A percentile compares a stretch with the other conserved stretches of the same genome.
phyloP scores from a whole-genome alignment of 305 asterid species.

The Rubia balearica region DNA sequence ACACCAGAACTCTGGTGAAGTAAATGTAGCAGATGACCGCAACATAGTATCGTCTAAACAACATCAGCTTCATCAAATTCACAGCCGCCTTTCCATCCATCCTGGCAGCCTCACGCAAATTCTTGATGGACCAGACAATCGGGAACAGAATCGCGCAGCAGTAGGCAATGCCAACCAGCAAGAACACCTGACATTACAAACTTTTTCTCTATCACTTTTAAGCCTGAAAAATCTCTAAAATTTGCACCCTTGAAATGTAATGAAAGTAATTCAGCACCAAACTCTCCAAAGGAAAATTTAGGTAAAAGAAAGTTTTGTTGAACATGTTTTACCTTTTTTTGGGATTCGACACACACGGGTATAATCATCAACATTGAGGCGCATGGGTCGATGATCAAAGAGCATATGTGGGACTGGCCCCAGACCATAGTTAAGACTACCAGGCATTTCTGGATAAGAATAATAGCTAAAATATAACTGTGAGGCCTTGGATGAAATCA shows the following conservation, averaged over 20 bases:
- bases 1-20: constrained; percentile 40
- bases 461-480: background rate
- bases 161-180: constrained; percentile 36
- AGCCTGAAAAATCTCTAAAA: background rate
- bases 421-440: constrained; percentile 22
- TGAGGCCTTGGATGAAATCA: background rate
- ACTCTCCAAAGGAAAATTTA: too few relatives aligned
- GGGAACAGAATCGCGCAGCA: constrained; percentile 43
- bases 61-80: constrained; percentile 38
- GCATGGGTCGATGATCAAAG: constrained; percentile 55
- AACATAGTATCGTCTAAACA: constrained; percentile 38
- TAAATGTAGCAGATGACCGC: constrained; percentile 42
- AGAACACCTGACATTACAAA: constrained; percentile 29
- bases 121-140: constrained; percentile 47
- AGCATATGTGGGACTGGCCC: constrained; percentile 22
- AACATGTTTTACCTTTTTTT: constrained; percentile 31
- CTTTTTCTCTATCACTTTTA: background rate
- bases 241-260: constrained; percentile 5
- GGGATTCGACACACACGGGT: constrained; percentile 60
- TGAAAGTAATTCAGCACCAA: too few relatives aligned
- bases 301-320: background rate
- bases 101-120: constrained; percentile 37
- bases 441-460: constrained; percentile 48
- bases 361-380: constrained; percentile 47
- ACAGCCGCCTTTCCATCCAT: constrained; percentile 45